Evolutionary conservation across 139 green algal species (phyloP), one percentile per base, ranked within the genome.

Genomic region (Chlorella sp.): DNA sequence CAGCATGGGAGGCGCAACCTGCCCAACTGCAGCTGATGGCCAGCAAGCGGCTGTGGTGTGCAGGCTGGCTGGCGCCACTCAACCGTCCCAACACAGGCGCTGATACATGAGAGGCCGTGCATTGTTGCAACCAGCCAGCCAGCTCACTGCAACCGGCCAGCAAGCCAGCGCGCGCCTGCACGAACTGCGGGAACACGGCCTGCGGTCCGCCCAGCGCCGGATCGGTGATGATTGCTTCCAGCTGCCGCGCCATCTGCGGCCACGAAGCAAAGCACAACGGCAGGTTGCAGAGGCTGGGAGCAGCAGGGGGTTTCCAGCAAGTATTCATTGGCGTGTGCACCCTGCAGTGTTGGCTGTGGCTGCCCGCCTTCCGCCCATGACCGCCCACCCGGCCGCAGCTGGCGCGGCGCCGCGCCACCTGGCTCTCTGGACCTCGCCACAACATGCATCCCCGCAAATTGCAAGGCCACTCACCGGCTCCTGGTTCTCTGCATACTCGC

Each of bases 231-330:
- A 82, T 67, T 6, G 38, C 44, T 25, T 87, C 72, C 39, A 87
- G 72, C 57, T 87, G 82, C 9, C n/a, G 72, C 23, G 72, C 72
- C 6, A 82, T 21, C 82, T 86, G 82, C 82, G n/a, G n/a, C n/a
- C n/a, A n/a, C n/a, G n/a, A n/a, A n/a, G n/a, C n/a, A n/a, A n/a
- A n/a, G n/a, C n/a, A n/a, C n/a, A n/a, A n/a, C n/a, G n/a, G n/a
- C n/a, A n/a, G n/a, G n/a, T n/a, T n/a, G n/a, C n/a, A n/a, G n/a
- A n/a, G n/a, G n/a, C n/a, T n/a, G n/a, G n/a, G n/a, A n/a, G n/a
- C n/a, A n/a, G n/a, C n/a, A n/a, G n/a, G n/a, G n/a, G n/a, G n/a
- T n/a, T n/a, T n/a, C n/a, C n/a, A n/a, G n/a, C n/a, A n/a, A n/a
- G n/a, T n/a, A n/a, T n/a, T n/a, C n/a, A n/a, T n/a, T n/a, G n/a